Base-by-base conservation (phyloP, 176 grass and related monocot species). In the Miscanthus lutarioriparius region DNA sequence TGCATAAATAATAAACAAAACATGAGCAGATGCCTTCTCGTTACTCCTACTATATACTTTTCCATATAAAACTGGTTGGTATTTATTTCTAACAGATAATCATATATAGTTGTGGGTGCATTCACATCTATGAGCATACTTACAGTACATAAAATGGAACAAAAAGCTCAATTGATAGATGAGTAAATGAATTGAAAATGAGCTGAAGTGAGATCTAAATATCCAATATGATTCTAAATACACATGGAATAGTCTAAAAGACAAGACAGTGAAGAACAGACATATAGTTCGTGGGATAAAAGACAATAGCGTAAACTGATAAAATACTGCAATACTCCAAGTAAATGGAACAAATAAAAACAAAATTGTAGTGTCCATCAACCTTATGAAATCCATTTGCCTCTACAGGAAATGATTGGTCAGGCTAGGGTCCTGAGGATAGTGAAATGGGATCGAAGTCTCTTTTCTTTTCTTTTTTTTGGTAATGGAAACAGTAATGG, bases 1-100 rank as follows among this genome's bases (percentile, higher is more conserved):
- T 99, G 93, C 38, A 74, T 70, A 70, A 92, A 69, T 61, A 11
- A 82, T 51, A 72, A 90, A 75, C n/a, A 76, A 74, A 62, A 33
- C 10, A n/a, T 53, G 51, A 90, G 38, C 19, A 74, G 27, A 69
- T 10, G 65, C 75, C 41, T 51, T 75, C 30, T 54, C 41, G 77
- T 51, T 28, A 67, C 47, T 30, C 9, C 8, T 75, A 27, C 4
- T 47, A 69, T 10, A 64, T 76, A 70, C 17, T 81, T 75, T 64
- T 75, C 16, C 8, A 28, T 37, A 66, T 13, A 84, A 80, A 27
- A 78, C 3, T 3, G 54, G 51, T 47, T 7, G 1, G 28, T 64
- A 23, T 32, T 51, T 71, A 33, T 49, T 67, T 38, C 25, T 82
- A 58, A 35, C 20, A 10, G 13, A 58, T 41, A 75, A 22, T 19